These are phyloP conservation scores for Botrytis byssoidea DNA, from an alignment of 2,329 filamentous ascomycete genomes.

Conservation along the genomic window DNA sequence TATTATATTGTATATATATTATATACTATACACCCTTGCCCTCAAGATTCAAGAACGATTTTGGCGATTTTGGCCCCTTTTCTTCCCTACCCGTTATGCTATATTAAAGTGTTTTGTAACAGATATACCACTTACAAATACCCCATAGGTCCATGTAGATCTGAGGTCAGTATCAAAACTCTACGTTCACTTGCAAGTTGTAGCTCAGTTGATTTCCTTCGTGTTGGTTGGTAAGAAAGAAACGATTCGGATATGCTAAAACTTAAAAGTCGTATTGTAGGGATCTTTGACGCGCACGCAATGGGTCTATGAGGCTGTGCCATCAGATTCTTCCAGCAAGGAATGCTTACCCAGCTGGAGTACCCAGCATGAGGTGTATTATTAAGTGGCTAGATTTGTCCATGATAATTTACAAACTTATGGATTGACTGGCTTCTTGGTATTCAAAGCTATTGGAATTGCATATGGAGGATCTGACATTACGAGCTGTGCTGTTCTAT, in stretches of 20 bases:
- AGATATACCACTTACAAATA: neutral
- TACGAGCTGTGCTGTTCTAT: neutral
- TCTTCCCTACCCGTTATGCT: neutral
- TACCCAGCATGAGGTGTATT: neutral
- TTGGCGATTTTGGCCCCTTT: neutral
- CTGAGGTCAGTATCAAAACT: neutral
- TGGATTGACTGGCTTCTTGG: neutral
- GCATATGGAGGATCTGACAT: neutral
- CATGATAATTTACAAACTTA: neutral
- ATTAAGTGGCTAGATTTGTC: neutral
- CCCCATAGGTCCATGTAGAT: neutral
- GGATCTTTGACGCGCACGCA: slow-evolving; percentile 17
- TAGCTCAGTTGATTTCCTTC: neutral
- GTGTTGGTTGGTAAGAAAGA: neutral
- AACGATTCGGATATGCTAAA: neutral
- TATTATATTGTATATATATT: neutral
- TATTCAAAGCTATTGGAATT: neutral
- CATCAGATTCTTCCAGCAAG: slow-evolving; percentile 13
- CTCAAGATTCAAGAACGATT: neutral
- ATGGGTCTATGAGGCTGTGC: slow-evolving; percentile 19
- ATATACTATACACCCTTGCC: too few species aligned
- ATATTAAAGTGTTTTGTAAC: neutral
- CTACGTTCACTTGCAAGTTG: neutral
- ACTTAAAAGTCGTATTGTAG: neutral
- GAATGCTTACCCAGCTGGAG: neutral